phyloP scores from a whole-genome alignment of 306 rosid genomes.

The Gleditsia sinensis region DNA sequence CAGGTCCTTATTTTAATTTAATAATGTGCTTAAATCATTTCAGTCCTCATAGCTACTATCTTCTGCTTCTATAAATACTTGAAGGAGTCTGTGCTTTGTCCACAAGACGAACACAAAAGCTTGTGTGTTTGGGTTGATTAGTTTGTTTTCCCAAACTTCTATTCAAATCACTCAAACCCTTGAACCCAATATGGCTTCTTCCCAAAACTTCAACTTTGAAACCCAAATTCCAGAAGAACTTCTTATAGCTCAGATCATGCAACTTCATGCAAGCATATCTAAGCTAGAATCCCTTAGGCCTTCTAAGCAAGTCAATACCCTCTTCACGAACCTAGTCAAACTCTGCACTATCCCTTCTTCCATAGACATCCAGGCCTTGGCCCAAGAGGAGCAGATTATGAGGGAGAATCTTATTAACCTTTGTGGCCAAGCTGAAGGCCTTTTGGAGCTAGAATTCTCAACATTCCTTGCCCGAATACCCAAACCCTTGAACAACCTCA shows the following conservation, averaged over 20 bases:
- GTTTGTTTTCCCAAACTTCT: neutral
- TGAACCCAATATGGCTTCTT: slow-evolving; percentile 62
- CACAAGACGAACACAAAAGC: slow-evolving; percentile 27
- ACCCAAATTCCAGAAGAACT: slow-evolving; percentile 48
- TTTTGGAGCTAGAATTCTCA: slow-evolving; percentile 76
- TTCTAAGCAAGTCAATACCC: slow-evolving; percentile 68
- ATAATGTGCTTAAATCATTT: neutral
- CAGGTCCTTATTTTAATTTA: neutral
- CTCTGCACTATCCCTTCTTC: slow-evolving; percentile 61
- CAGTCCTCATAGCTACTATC: neutral
- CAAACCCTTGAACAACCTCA: slow-evolving; percentile 53
- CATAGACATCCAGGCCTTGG: slow-evolving; percentile 51
- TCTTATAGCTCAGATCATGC: slow-evolving; percentile 44
- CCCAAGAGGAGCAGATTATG: slow-evolving; percentile 49
- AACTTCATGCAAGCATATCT: slow-evolving; percentile 59
- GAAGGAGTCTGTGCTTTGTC: neutral
- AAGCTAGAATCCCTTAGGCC: slow-evolving; percentile 66
- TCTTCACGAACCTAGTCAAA: slow-evolving; percentile 62
- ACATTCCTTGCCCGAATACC: slow-evolving; percentile 49
- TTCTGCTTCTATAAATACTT: slow-evolving; percentile 49
- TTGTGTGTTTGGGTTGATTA: neutral
- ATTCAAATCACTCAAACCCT: slow-evolving; percentile 9
- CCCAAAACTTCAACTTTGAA: slow-evolving; percentile 43
- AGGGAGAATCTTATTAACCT: slow-evolving; percentile 63
- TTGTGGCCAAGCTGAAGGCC: slow-evolving; percentile 63